Evolutionary conservation across 441 rosid genomes (phyloP), one percentile per base, ranked within the genome.

Genomic region (Gossypium aridum): DNA sequence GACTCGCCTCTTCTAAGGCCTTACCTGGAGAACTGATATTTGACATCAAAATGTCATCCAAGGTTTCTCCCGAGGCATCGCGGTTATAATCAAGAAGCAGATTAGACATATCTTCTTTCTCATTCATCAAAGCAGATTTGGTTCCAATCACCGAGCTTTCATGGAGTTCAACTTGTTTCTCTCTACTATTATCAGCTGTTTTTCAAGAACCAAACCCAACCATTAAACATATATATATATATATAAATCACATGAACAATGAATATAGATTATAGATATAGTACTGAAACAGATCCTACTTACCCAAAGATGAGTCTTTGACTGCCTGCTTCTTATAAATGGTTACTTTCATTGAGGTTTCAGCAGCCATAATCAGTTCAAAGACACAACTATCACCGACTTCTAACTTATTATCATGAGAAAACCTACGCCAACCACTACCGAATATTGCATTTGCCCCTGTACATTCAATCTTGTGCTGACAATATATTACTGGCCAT

Each of bases 271-370:
- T 37, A 34, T 23, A 25, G 26, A 8, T 53, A 9, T 63, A 63
- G 37, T 28, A 16, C 47, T 16, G 67, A 63, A 63, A 31, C 20
- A 5, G 13, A 55, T 51, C 54, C 53, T 43, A 47, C 59, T 67
- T 67, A 49, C 71, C 37, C 1, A n/a, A 16, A 22, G 71, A 67
- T 49, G 59, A 12, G 25, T 67, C 59, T 47, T 23, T 56, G 49
- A 14, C 31, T 12, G 53, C 20, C 12, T 54, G 61, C 23, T 71
- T 71, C 57, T 80, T 28, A 82, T 73, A 9, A 83, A 71, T 71
- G 74, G 63, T 56, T 34, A 71, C 74, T 16, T 71, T 57, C 17
- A 71, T 23, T 7, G 31, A 34, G 53, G 75, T 60, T 34, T 39
- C n/a, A 20, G 10, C 2, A 28, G 7, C 28, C 43, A 51, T 16